phyloP scores from a whole-genome alignment of 2,329 filamentous ascomycete species.

The Rugonectria rugulosa region DNA sequence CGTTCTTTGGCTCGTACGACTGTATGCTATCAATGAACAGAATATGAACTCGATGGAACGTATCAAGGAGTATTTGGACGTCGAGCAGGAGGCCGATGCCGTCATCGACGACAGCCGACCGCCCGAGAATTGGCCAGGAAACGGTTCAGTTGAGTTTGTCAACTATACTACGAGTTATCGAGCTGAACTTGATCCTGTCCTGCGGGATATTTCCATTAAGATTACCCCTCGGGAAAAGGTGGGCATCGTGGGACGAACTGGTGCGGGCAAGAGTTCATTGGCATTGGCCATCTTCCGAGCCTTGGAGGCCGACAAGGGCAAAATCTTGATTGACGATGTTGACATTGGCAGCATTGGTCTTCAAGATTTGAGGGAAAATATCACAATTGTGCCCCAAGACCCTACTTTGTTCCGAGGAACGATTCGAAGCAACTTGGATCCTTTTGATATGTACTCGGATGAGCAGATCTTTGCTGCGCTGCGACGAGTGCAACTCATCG shows the following conservation, averaged over 20 bases:
- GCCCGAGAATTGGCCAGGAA: slow-evolving; percentile 80
- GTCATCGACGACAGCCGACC: slow-evolving; percentile 82
- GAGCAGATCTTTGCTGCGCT: slow-evolving; percentile 89
- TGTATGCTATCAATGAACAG: slow-evolving; percentile 95
- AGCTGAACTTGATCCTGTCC: slow-evolving; percentile 83
- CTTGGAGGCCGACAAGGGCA: slow-evolving; percentile 87
- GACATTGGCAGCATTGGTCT: slow-evolving; percentile 90
- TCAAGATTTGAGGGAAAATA: slow-evolving; percentile 89
- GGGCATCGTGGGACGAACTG: slow-evolving; percentile 93
- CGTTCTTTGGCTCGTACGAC: slow-evolving; percentile 91
- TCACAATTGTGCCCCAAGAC: slow-evolving; percentile 98
- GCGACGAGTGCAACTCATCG: slow-evolving; percentile 87
- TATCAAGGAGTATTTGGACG: slow-evolving; percentile 95
- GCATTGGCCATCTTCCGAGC: slow-evolving; percentile 93
- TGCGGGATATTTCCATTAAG: slow-evolving; percentile 85
- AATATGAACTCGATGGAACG: slow-evolving; percentile 99
- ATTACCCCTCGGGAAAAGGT: slow-evolving; percentile 90
- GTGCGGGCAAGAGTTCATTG: slow-evolving; percentile 95
- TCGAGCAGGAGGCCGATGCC: slow-evolving; percentile 88
- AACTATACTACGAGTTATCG: slow-evolving; percentile 91
- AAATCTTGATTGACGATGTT: slow-evolving; percentile 89
- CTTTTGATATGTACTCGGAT: slow-evolving; percentile 87
- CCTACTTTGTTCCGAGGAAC: slow-evolving; percentile 94
- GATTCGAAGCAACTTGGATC: slow-evolving; percentile 90
- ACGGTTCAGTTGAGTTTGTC: slow-evolving; percentile 87